phyloP scores from a whole-genome alignment of 2,329 filamentous ascomycete species.

The Monosporascus sp. region DNA sequence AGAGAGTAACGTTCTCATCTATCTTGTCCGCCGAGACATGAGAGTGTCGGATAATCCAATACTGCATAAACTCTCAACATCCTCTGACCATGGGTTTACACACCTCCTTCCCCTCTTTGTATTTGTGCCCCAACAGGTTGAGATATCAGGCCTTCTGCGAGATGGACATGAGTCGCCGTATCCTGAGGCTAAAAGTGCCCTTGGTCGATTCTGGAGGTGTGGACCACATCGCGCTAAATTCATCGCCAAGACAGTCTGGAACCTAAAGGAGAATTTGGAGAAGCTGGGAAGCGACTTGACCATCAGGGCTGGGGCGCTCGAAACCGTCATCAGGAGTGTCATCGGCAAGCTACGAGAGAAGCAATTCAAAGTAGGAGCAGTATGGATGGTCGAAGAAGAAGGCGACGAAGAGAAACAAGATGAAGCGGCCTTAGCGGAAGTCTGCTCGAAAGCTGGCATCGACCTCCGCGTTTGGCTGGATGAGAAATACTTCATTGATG shows the following conservation, averaged over 20 bases:
- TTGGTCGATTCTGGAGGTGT: slow-evolving; percentile 67
- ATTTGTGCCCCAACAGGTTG: slow-evolving; percentile 65
- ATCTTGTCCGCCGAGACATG: slow-evolving; percentile 67
- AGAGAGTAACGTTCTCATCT: slow-evolving; percentile 55
- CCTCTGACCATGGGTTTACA: slow-evolving; percentile 50
- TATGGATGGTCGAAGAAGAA: slow-evolving; percentile 73
- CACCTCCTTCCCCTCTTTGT: slow-evolving; percentile 69
- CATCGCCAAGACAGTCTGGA: slow-evolving; percentile 66
- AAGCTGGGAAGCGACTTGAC: slow-evolving; percentile 54
- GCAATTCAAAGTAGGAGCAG: slow-evolving; percentile 47
- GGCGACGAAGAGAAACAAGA: slow-evolving; percentile 65
- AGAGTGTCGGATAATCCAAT: slow-evolving; percentile 71
- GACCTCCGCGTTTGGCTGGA: slow-evolving; percentile 64
- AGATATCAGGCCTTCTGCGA: slow-evolving; percentile 68
- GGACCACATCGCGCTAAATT: slow-evolving; percentile 69
- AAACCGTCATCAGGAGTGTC: slow-evolving; percentile 55
- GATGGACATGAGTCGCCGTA: slow-evolving; percentile 55
- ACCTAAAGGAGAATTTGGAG: slow-evolving; percentile 60
- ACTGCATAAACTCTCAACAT: slow-evolving; percentile 51
- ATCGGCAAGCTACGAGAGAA: slow-evolving; percentile 42
- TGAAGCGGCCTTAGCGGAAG: slow-evolving; percentile 47
- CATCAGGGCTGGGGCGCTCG: slow-evolving; percentile 57
- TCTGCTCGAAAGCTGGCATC: slow-evolving; percentile 48
- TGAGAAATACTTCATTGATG: slow-evolving; percentile 75
- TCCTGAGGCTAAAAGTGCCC: slow-evolving; percentile 59